Base-by-base conservation (phyloP, 2,329 filamentous ascomycete genomes). In the Grosmannia penicillata region DNA sequence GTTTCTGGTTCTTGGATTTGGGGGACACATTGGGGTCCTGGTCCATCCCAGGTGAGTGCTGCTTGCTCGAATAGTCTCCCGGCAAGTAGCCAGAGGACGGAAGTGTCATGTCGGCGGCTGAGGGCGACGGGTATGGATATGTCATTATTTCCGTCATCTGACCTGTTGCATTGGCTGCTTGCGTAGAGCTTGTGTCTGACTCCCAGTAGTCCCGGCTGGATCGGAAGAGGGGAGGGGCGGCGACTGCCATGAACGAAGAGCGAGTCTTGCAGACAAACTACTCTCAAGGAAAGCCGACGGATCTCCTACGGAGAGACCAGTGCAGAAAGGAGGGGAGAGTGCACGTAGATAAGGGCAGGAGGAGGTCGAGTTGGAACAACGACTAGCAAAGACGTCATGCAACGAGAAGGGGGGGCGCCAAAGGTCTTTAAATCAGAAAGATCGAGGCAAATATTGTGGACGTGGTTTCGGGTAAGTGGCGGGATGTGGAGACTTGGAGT, bases 71-170 rank as follows among this genome's bases (percentile, higher is more conserved):
- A 27, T 57, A 58, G 41, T 45, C 47, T 23, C 37, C 33, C 9
- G 53, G 46, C 43, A 53, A 46, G 47, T 60, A 68, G 40, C 53
- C 52, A 37, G 57, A 48, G 36, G 59, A 56, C 35, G 59, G 51
- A 45, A 63, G 52, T 40, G 60, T 58, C 55, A 63, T 58, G 37
- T 62, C 60, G 46, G 55, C 48, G 49, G 55, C 56, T 42, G 59
- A 57, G 45, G 59, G 54, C 28, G 56, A 49, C 33, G 63, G 59
- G 49, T 68, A 70, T 45, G 66, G 63, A 49, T 67, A 65, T 45
- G 66, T 58, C 64, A 69, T 68, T 48, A 56, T 58, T 43, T 56
- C 54, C 52, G 56, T 58, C 55, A 60, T 60, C 47, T 47, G 53
- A 47, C 45, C 48, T 29, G 51, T 40, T 38, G 49, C 42, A 38